These are phyloP conservation scores for Wickerhamiella parazyma DNA, from an alignment of 805 yeast species.

Conservation along the genomic window DNA sequence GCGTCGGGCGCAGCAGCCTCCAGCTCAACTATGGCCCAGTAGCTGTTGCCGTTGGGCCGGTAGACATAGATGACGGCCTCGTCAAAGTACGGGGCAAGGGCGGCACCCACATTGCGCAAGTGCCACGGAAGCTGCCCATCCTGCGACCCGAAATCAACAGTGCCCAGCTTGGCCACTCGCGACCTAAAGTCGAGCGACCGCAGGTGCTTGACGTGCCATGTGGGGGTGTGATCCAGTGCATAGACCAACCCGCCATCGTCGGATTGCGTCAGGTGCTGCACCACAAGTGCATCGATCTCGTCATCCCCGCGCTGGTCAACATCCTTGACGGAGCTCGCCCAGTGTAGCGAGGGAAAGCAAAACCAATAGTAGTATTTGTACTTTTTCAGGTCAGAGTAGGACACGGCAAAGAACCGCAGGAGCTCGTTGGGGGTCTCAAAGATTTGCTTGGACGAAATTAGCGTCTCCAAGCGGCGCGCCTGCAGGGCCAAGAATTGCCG, in stretches of 20 bases:
- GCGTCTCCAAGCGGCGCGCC: slow-evolving; percentile 24
- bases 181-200: not conserved
- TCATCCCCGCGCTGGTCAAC: not conserved
- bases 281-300: slow-evolving; percentile 6
- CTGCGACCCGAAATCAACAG: slow-evolving; percentile 25
- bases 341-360: slow-evolving; percentile 47
- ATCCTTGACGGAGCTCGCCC: not conserved
- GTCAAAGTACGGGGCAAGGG: slow-evolving; percentile 27
- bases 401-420: slow-evolving; percentile 36
- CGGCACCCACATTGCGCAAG: slow-evolving; percentile 44
- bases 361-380: slow-evolving; percentile 86
- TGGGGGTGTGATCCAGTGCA: slow-evolving; percentile 1
- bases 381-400: slow-evolving; percentile 81
- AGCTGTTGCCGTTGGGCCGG: slow-evolving; percentile 24
- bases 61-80: slow-evolving; percentile 30
- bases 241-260: slow-evolving; percentile 11
- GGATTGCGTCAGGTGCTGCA: not conserved
- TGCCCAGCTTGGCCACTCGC: slow-evolving; percentile 9
- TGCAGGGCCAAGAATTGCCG: slow-evolving; percentile 35
- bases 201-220: slow-evolving; percentile 2
- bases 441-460: slow-evolving; percentile 26
- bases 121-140: slow-evolving; percentile 30
- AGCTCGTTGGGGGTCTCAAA: slow-evolving; percentile 32
- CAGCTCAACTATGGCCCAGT: slow-evolving; percentile 21
- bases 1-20: slow-evolving; percentile 17